phyloP scores from a whole-genome alignment of 2,329 filamentous ascomycete genomes.

The Monosporascus sp. region DNA sequence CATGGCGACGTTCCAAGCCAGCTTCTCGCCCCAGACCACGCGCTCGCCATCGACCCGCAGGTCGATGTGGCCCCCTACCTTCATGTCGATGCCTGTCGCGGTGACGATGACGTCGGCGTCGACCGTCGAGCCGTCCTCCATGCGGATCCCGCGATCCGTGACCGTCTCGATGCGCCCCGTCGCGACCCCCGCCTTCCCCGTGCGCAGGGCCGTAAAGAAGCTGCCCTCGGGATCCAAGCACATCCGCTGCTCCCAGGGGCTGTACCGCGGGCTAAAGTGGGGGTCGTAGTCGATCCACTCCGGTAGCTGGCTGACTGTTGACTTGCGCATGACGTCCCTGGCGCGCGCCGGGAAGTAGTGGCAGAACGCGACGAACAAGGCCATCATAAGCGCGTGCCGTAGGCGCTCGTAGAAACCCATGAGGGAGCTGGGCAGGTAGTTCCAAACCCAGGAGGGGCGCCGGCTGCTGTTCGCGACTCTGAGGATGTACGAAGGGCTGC shows the following conservation, averaged over 20 bases:
- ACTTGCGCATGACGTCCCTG: conserved; percentile 39
- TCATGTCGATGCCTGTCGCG: conserved; percentile 61
- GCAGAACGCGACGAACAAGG: conserved; percentile 40
- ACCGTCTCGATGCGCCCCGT: conserved; percentile 50
- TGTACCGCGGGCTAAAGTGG: conserved; percentile 61
- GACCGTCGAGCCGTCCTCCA: conserved; percentile 45
- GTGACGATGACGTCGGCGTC: conserved; percentile 65
- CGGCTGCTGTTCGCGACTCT: conserved; percentile 39
- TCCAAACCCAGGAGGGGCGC: conserved; percentile 30
- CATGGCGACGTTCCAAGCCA: conserved; percentile 62
- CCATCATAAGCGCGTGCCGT: background rate
- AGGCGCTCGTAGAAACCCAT: background rate
- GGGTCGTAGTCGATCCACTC: conserved; percentile 47
- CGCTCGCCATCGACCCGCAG: conserved; percentile 50
- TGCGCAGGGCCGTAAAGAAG: conserved; percentile 47
- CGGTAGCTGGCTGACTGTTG: conserved; percentile 48
- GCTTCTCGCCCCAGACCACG: conserved; percentile 45
- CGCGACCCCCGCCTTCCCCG: conserved; percentile 40
- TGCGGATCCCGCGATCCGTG: conserved; percentile 41
- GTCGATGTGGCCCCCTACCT: conserved; percentile 48
- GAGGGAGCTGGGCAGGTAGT: conserved; percentile 31
- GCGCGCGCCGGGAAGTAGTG: conserved; percentile 44
- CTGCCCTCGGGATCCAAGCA: conserved; percentile 60
- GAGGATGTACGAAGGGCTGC: conserved; percentile 68
- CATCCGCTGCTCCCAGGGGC: conserved; percentile 69